Evolutionary conservation across 2,329 filamentous ascomycete genomes (phyloP).

Genomic region (Trichoderma lentiforme): DNA sequence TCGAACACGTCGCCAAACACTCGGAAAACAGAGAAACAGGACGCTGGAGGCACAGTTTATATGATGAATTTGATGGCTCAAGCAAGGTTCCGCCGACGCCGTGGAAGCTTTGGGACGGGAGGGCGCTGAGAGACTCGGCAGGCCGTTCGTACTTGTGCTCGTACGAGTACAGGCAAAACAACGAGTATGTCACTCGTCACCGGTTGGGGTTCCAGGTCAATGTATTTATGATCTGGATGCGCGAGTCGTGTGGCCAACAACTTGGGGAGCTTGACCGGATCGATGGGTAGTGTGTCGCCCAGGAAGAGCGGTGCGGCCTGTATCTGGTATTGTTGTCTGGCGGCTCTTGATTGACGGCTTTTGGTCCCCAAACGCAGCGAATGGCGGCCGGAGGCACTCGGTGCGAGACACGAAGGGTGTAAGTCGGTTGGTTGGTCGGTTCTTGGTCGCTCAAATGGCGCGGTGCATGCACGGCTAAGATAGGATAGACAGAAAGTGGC

Average conservation of each 20-base stretch:
- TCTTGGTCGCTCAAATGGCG: slow-evolving; percentile 9
- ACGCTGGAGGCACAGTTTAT: neutral
- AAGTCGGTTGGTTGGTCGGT: slow-evolving; percentile 22
- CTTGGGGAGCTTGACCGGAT: neutral
- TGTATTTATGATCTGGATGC: slow-evolving; percentile 9
- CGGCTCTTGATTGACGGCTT: slow-evolving; percentile 7
- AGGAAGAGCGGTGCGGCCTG: slow-evolving; percentile 1
- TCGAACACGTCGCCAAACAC: neutral
- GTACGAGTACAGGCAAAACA: neutral
- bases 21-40: neutral
- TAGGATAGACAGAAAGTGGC: slow-evolving; percentile 8
- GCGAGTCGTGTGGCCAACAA: slow-evolving; percentile 6
- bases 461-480: slow-evolving; percentile 16
- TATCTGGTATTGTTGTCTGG: slow-evolving; percentile 13
- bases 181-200: slow-evolving; percentile 1
- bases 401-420: slow-evolving; percentile 18
- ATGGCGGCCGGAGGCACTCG: neutral
- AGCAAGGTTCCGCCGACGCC: neutral
- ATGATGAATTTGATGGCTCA: neutral
- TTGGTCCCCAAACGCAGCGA: slow-evolving; percentile 14
- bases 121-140: slow-evolving; percentile 1
- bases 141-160: neutral
- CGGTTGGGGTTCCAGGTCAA: neutral
- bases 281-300: neutral
- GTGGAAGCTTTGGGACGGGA: neutral